Evolutionary conservation across 176 grass and related monocot species (phyloP), one percentile per base, ranked within the genome.

Genomic region (Eragrostis curvula): DNA sequence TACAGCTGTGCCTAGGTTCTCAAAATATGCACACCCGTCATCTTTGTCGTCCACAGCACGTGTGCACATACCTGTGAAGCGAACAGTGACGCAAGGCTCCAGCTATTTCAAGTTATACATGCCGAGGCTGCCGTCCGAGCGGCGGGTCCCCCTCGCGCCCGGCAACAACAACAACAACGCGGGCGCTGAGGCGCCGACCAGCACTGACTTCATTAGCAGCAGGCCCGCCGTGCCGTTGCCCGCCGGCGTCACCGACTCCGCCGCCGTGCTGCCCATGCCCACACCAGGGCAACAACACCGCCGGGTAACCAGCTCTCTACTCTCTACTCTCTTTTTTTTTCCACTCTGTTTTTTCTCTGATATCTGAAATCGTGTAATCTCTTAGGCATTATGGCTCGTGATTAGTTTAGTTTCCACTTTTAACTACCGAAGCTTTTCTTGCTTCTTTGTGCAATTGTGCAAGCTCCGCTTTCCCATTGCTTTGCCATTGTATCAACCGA

Each of bases 121-220:
- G 8, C 23, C 23, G 25, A 25, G 30, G 81, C 85, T 95, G 77
- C 90, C 93, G 46, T 90, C 94, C 1, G 88, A 93, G 44, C 61
- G 88, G 24, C 39, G 65, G 59, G 21, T 52, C 70, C 17, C 86
- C 18, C 45, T 71, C 79, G 56, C 66, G 56, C 47, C 71, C 28
- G 42, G 24, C n/a, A n/a, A n/a, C n/a, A n/a, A n/a, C 71, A 64
- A 24, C 70, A 55, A 12, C 43, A 58, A 41, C 55, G 40, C 41
- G 8, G 29, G 24, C 11, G 76, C 80, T 0, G 71, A 56, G 27
- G 40, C 84, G 41, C 94, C 92, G 9, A 12, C 59, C 6, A 88
- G 85, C 55, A 77, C 92, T 15, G 88, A 93, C 40, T 98, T 98
- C 79, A 95, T 98, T 72, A 93, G 86, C 74, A 98, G 92, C 81